Base-by-base conservation (phyloP, 2,329 filamentous ascomycete species). In the Pseudogymnoascus sp. region DNA sequence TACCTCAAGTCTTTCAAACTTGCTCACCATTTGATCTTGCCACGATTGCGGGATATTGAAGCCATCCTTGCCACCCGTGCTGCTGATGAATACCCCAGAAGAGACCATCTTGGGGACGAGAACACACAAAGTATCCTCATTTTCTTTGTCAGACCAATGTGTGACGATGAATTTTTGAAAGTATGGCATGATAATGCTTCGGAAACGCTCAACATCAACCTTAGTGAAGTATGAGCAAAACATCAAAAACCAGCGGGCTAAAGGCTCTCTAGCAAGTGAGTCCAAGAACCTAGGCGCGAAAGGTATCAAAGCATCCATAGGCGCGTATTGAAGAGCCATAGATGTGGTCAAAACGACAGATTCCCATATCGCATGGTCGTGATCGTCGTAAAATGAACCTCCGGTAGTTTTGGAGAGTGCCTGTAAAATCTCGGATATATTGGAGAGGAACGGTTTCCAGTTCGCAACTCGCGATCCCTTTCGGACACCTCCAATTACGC, bases 191-290 rank as follows among this genome's bases (percentile, higher is more conserved):
- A 96, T 81, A n/a, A 97, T 78, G 66, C 85, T 87, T 61, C 86
- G 83, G 71, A 97, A 99, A 39, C 90, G 83, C 61, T 87, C 83
- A 1, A 81, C 72, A 51, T 92, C 87, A 36, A 95, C 79, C 61
- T 91, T 83, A 0, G 90, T 87, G 67, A 94, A 87, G 60, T 90
- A 87, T 12, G 88, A 87, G 74, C 91, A 97, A 74, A 97, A 96
- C 0, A 86, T 82, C 44, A 97, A 81, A 72, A 96, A 97, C 78
- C 87, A 88, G 60, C 76, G 76, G 69, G 87, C 84, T 69, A 92
- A 81, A 0, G 81, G 81, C 48, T 88, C 84, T 60, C 82, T 82
- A 3, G 84, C 85, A 58, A 96, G 76, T 3, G 78, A 77, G 35
- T 87, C 84, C 71, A 84, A 83, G 51, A 96, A 80, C 3, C 84